These are phyloP conservation scores for Ramaria rubella DNA, from an alignment of 768 basidiomycete genomes.

Conservation along the genomic window DNA sequence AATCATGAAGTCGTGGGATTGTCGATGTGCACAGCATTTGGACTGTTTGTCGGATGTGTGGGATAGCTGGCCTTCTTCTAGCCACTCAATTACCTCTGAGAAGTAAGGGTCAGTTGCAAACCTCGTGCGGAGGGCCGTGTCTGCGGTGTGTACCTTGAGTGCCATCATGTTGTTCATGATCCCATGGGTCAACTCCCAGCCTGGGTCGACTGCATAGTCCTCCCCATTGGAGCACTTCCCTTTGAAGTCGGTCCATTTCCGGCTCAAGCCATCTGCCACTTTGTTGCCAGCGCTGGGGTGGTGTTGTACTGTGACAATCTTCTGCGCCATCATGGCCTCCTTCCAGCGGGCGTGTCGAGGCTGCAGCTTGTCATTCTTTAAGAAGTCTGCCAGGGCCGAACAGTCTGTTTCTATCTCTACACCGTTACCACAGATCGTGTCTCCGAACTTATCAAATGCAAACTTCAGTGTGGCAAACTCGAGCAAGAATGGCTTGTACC, in stretches of 20 bases:
- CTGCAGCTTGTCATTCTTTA: too few relatives aligned
- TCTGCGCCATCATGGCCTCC: too few relatives aligned
- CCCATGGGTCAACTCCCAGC: constrained; percentile 19
- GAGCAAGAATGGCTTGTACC: too few relatives aligned
- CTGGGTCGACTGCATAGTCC: constrained; percentile 18
- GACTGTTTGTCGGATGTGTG: background rate
- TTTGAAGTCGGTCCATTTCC: constrained; percentile 17
- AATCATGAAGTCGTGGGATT: too few relatives aligned
- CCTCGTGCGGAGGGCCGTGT: background rate
- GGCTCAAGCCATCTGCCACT: constrained; percentile 22
- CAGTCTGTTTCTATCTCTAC: too few relatives aligned
- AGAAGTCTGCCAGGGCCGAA: too few relatives aligned
- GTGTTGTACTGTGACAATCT: too few relatives aligned
- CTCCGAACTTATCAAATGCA: constrained; percentile 16
- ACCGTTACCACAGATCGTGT: constrained; percentile 1
- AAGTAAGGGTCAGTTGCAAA: background rate
- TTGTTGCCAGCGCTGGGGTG: too few relatives aligned
- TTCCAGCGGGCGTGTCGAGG: too few relatives aligned
- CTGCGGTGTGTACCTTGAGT: too few relatives aligned
- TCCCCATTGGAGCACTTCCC: background rate
- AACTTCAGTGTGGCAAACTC: constrained; percentile 34
- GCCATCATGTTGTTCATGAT: constrained; percentile 15
- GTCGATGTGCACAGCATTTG: too few relatives aligned
- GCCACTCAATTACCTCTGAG: too few relatives aligned
- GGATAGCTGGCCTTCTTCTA: background rate